phyloP scores from a whole-genome alignment of 305 asterid species.

The Fraxinus platypoda region DNA sequence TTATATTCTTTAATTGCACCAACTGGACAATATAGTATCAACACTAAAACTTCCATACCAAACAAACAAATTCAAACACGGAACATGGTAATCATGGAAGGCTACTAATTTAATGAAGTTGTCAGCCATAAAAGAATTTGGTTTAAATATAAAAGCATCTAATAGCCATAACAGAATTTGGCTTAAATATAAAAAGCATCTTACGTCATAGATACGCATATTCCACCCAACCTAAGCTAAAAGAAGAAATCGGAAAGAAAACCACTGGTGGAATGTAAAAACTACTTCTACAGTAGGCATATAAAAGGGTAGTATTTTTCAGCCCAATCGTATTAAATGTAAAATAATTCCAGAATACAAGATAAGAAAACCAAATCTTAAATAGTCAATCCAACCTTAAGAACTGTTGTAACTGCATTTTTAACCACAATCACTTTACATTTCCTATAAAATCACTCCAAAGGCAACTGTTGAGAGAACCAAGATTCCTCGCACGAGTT shows the following conservation, averaged over 20 bases:
- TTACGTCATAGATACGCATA: not conserved
- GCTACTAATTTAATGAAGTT: not conserved
- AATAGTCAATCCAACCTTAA: constrained; percentile 5
- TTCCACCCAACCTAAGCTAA: not conserved
- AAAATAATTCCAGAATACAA: not conserved
- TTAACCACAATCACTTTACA: not conserved
- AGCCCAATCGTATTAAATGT: not conserved
- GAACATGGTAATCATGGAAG: not conserved
- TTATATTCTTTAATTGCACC: not conserved
- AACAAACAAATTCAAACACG: not conserved
- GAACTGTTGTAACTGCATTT: not conserved
- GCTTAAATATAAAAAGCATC: not conserved
- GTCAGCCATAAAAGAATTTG: not conserved
- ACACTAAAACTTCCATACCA: not conserved
- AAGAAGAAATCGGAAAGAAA: not conserved
- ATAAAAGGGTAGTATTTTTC: not conserved
- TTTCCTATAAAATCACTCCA: not conserved
- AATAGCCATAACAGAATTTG: not conserved
- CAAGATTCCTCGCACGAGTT: not conserved
- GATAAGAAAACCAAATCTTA: not conserved
- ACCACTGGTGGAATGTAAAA: not conserved
- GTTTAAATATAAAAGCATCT: not conserved
- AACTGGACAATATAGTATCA: not conserved
- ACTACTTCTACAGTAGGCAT: not conserved
- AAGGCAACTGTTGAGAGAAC: not conserved